A percentile compares a stretch with the other conserved stretches of the same genome.
These are phyloP conservation scores for Geopyxis carbonaria DNA, from an alignment of 495 filamentous ascomycete species.

Conservation along the genomic window DNA sequence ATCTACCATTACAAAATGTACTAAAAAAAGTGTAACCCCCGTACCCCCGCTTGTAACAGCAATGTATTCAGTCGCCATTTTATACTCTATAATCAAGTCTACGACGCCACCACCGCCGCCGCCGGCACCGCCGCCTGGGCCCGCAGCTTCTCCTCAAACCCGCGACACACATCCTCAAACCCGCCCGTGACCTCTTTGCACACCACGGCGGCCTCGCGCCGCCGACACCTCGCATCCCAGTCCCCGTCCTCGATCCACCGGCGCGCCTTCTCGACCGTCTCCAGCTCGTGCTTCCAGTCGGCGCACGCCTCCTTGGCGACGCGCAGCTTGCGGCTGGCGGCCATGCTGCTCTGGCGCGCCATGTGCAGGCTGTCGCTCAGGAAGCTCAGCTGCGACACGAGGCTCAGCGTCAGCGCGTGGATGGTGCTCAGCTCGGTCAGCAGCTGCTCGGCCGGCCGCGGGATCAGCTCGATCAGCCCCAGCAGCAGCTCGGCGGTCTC, in stretches of 20 bases:
- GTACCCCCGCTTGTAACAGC: too few relatives aligned
- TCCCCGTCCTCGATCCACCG: slow-evolving; percentile 62
- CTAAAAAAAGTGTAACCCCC: too few relatives aligned
- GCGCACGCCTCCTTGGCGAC: slow-evolving; percentile 63
- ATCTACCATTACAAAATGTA: too few relatives aligned
- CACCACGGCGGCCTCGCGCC: slow-evolving; percentile 58
- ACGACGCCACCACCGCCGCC: too few relatives aligned
- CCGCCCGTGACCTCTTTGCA: slow-evolving; percentile 78
- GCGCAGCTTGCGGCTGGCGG: slow-evolving; percentile 56
- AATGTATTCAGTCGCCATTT: too few relatives aligned
- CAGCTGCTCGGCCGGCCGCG: slow-evolving; percentile 25
- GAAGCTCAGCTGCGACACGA: slow-evolving; percentile 62
- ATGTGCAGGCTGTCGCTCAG: slow-evolving; percentile 89
- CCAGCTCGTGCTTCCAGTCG: slow-evolving; percentile 67
- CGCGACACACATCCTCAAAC: slow-evolving; percentile 70
- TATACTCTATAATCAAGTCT: too few relatives aligned
- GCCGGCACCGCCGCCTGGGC: slow-evolving; percentile 18
- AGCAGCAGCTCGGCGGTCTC: slow-evolving; percentile 37
- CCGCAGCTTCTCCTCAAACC: slow-evolving; percentile 39
- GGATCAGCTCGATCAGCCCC: slow-evolving; percentile 36
- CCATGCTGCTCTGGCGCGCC: slow-evolving; percentile 68
- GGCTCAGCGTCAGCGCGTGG: slow-evolving; percentile 52
- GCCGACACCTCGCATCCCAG: slow-evolving; percentile 58
- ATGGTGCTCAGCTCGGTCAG: slow-evolving; percentile 35
- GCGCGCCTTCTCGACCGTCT: slow-evolving; percentile 61